phyloP scores from a whole-genome alignment of 116 monocot genomes.

The Zostera marina region DNA sequence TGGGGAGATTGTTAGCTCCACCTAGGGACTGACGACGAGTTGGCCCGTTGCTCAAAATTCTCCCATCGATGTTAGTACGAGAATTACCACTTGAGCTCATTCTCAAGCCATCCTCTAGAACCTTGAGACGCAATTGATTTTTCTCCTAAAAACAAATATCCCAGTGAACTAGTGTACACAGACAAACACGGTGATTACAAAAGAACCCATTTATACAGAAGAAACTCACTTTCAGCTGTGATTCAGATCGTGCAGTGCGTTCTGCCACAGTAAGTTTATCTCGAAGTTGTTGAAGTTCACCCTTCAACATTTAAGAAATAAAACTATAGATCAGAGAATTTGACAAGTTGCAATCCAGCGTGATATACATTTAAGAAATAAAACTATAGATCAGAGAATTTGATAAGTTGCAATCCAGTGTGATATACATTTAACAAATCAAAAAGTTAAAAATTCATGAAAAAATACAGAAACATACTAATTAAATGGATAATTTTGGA shows the following conservation, averaged over 20 bases:
- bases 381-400: background rate
- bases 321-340: background rate
- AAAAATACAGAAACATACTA: background rate
- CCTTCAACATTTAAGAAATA: constrained; percentile 19
- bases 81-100: constrained; percentile 39
- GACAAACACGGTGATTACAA: background rate
- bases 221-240: constrained; percentile 57
- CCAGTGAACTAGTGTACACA: background rate
- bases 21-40: constrained; percentile 77
- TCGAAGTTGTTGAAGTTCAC: constrained; percentile 92
- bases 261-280: constrained; percentile 82
- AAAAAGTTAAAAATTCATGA: background rate
- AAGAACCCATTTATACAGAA: background rate
- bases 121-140: constrained; percentile 75
- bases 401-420: background rate
- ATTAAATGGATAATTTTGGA: background rate
- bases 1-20: constrained; percentile 61
- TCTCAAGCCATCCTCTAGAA: constrained; percentile 83
- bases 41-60: constrained; percentile 42
- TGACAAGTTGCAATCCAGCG: background rate
- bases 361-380: background rate
- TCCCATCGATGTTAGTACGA: constrained; percentile 32
- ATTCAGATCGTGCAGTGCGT: constrained; percentile 75
- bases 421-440: background rate
- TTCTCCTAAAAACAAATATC: constrained; percentile 50